These are phyloP conservation scores for Psilocybe cyanescens DNA, from an alignment of 768 basidiomycete genomes.

Conservation along the genomic window DNA sequence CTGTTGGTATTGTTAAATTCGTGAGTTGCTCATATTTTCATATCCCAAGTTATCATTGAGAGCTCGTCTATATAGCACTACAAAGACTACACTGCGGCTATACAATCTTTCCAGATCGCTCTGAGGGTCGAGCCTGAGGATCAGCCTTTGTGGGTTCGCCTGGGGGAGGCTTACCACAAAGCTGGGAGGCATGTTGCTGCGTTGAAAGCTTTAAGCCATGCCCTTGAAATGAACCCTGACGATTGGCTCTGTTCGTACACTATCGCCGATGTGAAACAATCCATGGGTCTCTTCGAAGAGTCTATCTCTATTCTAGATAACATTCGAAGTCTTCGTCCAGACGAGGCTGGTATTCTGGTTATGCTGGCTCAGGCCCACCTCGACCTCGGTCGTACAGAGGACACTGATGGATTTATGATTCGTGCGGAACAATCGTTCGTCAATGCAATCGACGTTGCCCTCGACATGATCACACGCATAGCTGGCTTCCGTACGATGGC, in stretches of 20 bases:
- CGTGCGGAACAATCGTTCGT: constrained; percentile 79
- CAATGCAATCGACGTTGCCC: constrained; percentile 54
- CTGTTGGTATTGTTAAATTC: constrained; percentile 87
- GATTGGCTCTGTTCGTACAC: constrained; percentile 88
- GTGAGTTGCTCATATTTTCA: constrained; percentile 47
- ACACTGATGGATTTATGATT: constrained; percentile 68
- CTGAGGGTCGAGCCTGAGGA: constrained; percentile 81
- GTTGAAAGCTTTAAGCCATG: constrained; percentile 81
- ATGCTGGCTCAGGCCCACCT: constrained; percentile 76
- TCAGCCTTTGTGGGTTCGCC: constrained; percentile 81
- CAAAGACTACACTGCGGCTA: constrained; percentile 72
- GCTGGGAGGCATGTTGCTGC: constrained; percentile 90
- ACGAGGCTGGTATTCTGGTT: constrained; percentile 73
- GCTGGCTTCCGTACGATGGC: constrained; percentile 69
- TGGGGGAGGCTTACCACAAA: constrained; percentile 90
- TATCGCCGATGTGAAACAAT: constrained; percentile 82
- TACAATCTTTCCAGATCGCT: constrained; percentile 85
- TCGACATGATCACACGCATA: constrained; percentile 51
- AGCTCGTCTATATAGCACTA: constrained; percentile 49
- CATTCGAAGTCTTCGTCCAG: constrained; percentile 57
- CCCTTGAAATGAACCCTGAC: constrained; percentile 69
- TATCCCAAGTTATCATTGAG: constrained; percentile 1
- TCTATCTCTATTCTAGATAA: constrained; percentile 69
- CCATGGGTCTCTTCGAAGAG: constrained; percentile 75
- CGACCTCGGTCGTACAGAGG: constrained; percentile 68